phyloP scores from a whole-genome alignment of 768 basidiomycete species.

The Collybiopsis confluens region DNA sequence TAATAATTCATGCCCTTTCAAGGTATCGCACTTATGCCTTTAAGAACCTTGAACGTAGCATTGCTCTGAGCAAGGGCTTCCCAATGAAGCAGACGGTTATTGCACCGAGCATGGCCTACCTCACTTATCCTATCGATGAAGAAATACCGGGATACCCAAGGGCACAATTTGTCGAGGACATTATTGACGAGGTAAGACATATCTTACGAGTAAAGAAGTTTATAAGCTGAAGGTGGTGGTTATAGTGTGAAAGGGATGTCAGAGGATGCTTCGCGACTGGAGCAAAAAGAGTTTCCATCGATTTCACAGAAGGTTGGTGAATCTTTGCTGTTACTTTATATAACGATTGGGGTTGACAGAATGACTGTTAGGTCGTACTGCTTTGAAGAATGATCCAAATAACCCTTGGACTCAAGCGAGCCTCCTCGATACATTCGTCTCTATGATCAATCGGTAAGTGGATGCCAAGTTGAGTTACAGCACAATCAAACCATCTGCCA shows the following conservation, averaged over 20 bases:
- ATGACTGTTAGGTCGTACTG: background rate
- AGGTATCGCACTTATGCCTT: conserved; percentile 5
- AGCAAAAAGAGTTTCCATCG: conserved; percentile 6
- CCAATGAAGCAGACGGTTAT: conserved; percentile 8
- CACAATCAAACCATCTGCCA: background rate
- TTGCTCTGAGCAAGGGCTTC: background rate
- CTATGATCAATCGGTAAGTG: conserved; percentile 3
- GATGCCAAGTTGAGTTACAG: background rate
- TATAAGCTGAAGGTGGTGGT: no score
- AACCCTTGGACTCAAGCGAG: conserved; percentile 6
- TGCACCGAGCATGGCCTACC: conserved; percentile 6
- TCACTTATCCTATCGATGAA: conserved; percentile 2
- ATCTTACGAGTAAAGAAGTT: no score
- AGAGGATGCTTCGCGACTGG: conserved; percentile 5
- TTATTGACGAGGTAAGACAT: conserved; percentile 1
- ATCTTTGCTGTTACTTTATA: background rate
- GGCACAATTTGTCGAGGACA: background rate
- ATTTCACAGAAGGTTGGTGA: conserved; percentile 9
- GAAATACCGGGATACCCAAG: background rate
- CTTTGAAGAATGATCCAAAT: conserved; percentile 3
- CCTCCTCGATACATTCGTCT: conserved; percentile 2
- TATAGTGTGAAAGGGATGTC: conserved; percentile 5
- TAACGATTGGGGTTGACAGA: background rate
- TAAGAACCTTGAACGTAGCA: background rate
- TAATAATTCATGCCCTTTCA: background rate